A percentile compares a stretch with the other conserved stretches of the same genome.
Conservation (phyloP, 805 yeast genomes). For the Yamadazyma nakazawae region DNA sequence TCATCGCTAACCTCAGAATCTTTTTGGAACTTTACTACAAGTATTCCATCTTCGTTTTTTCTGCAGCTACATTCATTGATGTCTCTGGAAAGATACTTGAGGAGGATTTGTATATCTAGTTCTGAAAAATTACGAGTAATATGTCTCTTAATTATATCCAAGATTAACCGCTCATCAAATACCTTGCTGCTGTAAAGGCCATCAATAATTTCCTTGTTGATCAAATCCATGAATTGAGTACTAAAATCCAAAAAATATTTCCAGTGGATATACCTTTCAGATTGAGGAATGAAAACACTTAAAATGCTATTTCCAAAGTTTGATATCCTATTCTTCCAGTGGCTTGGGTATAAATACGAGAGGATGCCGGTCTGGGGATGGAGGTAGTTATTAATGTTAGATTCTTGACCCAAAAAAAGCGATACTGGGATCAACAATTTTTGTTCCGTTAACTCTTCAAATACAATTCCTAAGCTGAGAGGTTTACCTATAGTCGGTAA, state of each 20-base stretch:
- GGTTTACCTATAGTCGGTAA: slow-evolving; percentile 34
- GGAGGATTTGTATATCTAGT: slow-evolving; percentile 25
- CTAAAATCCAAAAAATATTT: slow-evolving; percentile 4
- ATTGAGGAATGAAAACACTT: background rate
- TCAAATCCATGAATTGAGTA: slow-evolving; percentile 1
- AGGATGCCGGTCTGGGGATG: slow-evolving; percentile 5
- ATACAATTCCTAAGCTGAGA: slow-evolving; percentile 20
- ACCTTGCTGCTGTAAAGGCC: slow-evolving; percentile 11
- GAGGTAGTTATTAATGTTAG: slow-evolving; percentile 7
- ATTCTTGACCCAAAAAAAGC: slow-evolving; percentile 5
- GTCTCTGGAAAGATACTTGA: slow-evolving; percentile 28
- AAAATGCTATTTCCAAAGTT: background rate
- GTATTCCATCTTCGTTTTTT: slow-evolving; percentile 11
- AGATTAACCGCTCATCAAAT: slow-evolving; percentile 6
- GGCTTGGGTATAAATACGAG: slow-evolving; percentile 8
- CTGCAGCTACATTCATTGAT: slow-evolving; percentile 9
- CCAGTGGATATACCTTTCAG: slow-evolving; percentile 11
- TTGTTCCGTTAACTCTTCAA: slow-evolving; percentile 23
- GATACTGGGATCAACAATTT: slow-evolving; percentile 19
- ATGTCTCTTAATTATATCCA: slow-evolving; percentile 3
- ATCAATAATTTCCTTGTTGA: slow-evolving; percentile 1
- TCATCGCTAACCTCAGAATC: slow-evolving; percentile 19
- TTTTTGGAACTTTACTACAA: slow-evolving; percentile 22
- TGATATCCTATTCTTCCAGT: slow-evolving; percentile 4
- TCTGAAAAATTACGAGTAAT: slow-evolving; percentile 3